A percentile compares a stretch with the other conserved stretches of the same genome.
Conservation (phyloP, 1,284 basidiomycete genomes). For the Irpex lacteus region DNA sequence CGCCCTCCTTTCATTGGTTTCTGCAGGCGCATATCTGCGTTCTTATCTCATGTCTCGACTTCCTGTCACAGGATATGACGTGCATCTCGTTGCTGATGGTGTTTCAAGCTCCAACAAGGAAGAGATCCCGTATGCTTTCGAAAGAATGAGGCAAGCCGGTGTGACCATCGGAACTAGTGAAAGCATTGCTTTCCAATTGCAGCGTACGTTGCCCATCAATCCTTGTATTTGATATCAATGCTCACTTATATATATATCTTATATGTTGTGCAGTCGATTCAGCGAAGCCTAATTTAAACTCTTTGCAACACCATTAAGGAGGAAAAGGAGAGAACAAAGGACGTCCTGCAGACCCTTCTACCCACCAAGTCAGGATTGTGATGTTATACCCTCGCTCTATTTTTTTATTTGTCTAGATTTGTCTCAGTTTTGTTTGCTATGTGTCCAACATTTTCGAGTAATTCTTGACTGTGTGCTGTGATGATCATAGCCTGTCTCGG, state of each 20-base stretch:
- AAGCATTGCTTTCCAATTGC: constrained; percentile 76
- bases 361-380: constrained; percentile 6
- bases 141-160: constrained; percentile 71
- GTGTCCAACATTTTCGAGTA: not conserved
- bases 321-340: constrained; percentile 59
- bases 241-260: not conserved
- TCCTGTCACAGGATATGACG: constrained; percentile 54
- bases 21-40: constrained; percentile 77
- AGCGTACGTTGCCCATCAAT: constrained; percentile 38
- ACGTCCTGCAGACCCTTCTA: constrained; percentile 19
- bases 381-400: too few relatives aligned
- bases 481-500: not conserved
- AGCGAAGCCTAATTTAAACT: constrained; percentile 66
- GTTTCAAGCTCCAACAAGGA: constrained; percentile 79
- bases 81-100: constrained; percentile 79
- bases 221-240: not conserved
- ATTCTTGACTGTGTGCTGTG: not conserved
- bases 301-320: constrained; percentile 78
- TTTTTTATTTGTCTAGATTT: too few relatives aligned
- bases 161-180: constrained; percentile 82
- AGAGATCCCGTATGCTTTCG: constrained; percentile 63
- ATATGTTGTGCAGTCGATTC: constrained; percentile 52
- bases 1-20: not conserved
- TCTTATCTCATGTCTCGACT: constrained; percentile 75
- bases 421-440: too few relatives aligned